Percentiles rank a stretch among this genome's conserved stretches.
Evolutionary conservation across 1,284 basidiomycete genomes (phyloP).

Genomic region (Trichosporon sp.): DNA sequence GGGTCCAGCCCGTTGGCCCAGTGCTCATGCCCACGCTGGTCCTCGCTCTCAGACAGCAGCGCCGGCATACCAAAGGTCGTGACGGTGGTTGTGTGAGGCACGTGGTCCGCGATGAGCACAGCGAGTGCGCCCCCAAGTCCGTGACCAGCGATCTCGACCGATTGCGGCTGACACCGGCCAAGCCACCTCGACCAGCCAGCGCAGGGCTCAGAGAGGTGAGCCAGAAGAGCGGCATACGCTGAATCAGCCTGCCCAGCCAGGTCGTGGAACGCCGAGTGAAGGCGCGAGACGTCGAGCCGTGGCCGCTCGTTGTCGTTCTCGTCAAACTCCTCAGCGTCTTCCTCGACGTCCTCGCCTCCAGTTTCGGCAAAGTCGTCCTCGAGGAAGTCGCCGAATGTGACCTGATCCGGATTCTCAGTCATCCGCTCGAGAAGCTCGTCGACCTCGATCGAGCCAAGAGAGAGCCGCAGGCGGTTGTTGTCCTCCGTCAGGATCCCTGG

Average conservation of each 20-base stretch:
- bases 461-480: not conserved
- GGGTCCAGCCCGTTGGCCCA: not conserved
- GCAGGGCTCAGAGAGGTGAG: not conserved
- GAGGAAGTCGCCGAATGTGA: not conserved
- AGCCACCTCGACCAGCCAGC: not conserved
- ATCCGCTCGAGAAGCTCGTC: constrained; percentile 2
- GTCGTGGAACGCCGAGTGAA: not conserved
- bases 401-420: not conserved
- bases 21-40: not conserved
- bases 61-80: not conserved
- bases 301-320: not conserved
- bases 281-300: not conserved
- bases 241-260: not conserved
- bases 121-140: constrained; percentile 29
- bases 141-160: constrained; percentile 30
- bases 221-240: not conserved
- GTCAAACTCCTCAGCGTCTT: not conserved
- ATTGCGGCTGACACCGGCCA: not conserved
- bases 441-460: not conserved
- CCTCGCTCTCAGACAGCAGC: not conserved
- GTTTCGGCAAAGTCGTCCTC: not conserved
- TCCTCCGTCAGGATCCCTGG: not conserved
- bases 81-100: not conserved
- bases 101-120: constrained; percentile 19
- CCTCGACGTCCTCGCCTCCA: no score